Evolutionary conservation across 2,329 filamentous ascomycete species (phyloP).

Genomic region (Ophiognomonia clavigignenti-juglandacearum): DNA sequence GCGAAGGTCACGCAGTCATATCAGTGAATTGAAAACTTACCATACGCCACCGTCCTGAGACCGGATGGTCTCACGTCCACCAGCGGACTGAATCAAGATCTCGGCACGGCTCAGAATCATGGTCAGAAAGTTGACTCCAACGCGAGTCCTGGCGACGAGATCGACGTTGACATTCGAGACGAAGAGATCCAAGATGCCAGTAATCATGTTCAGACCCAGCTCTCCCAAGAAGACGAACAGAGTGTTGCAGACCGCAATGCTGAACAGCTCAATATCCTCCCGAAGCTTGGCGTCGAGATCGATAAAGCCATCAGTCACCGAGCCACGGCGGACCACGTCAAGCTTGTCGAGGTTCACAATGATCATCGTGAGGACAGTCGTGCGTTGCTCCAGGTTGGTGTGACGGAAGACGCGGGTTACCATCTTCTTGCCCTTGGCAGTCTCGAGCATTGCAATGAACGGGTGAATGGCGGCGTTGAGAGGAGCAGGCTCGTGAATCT

Average conservation of each 20-base stretch:
- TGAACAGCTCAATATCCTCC: constrained; percentile 91
- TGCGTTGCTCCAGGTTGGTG: constrained; percentile 85
- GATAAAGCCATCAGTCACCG: constrained; percentile 68
- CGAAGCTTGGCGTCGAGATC: constrained; percentile 69
- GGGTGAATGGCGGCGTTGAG: constrained; percentile 71
- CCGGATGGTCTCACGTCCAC: constrained; percentile 39
- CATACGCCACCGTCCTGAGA: constrained; percentile 39
- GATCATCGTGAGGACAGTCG: constrained; percentile 94
- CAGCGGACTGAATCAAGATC: constrained; percentile 78
- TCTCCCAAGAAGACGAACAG: constrained; percentile 89
- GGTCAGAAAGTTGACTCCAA: constrained; percentile 85
- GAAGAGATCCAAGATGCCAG: constrained; percentile 81
- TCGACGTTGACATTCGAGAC: constrained; percentile 74
- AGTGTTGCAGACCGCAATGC: constrained; percentile 80
- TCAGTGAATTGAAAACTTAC: constrained; percentile 47
- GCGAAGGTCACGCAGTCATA: background rate
- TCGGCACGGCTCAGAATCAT: constrained; percentile 93
- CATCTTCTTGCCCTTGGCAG: constrained; percentile 92
- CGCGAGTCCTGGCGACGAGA: constrained; percentile 77
- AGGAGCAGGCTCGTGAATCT: constrained; percentile 88
- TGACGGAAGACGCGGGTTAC: constrained; percentile 94
- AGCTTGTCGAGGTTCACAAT: constrained; percentile 88
- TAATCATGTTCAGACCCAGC: constrained; percentile 83
- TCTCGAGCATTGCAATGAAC: constrained; percentile 93
- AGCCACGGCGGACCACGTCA: constrained; percentile 80